Conservation (phyloP, 805 yeast genomes). For the Zygotorulaspora sp. region DNA sequence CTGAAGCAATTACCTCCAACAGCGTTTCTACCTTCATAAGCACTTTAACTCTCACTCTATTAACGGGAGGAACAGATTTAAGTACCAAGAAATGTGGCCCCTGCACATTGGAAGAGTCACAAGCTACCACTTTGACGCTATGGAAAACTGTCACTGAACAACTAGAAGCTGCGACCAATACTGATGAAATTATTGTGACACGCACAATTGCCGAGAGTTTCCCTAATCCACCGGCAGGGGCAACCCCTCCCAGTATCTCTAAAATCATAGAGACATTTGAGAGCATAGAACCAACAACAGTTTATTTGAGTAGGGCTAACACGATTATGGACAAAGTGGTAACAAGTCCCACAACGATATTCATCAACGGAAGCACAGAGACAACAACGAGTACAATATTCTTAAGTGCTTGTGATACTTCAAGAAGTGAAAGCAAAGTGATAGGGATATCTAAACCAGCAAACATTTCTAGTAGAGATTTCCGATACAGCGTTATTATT, state of each 20-base stretch:
- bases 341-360: background rate
- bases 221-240: background rate
- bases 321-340: background rate
- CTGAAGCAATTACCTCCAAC: no score
- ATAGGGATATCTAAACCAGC: background rate
- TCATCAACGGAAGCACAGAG: background rate
- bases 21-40: no score
- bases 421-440: background rate
- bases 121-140: no score
- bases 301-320: background rate
- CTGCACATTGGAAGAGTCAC: no score
- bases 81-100: no score
- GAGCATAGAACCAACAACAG: slow-evolving; percentile 1
- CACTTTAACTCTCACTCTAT: no score
- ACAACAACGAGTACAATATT: background rate
- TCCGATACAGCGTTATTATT: background rate
- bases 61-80: no score
- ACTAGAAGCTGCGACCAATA: no score
- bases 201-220: no score
- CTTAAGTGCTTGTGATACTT: background rate
- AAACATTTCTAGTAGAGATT: background rate
- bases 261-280: slow-evolving; percentile 7
- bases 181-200: no score
- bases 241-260: background rate
- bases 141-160: no score